Conservation (phyloP, 805 yeast species). For the Saccharomycopsis fermentans region DNA sequence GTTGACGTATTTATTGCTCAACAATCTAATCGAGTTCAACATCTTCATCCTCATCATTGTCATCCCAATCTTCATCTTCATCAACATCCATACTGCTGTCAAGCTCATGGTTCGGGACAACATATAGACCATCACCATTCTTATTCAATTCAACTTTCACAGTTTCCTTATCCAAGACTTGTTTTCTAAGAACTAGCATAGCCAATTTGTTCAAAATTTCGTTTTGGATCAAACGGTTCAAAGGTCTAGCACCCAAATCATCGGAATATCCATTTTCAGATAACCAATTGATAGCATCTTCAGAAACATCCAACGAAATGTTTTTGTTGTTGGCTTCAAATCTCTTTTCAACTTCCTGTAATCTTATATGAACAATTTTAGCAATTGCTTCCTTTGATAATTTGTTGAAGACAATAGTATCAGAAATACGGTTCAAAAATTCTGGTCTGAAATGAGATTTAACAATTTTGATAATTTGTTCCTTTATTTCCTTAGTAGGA, state of each 20-base stretch:
- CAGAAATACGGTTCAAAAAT: conserved; percentile 89
- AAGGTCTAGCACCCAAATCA: conserved; percentile 95
- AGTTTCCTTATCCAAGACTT: conserved; percentile 76
- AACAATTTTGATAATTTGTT: conserved; percentile 74
- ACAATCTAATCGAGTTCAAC: conserved; percentile 20
- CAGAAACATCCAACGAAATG: conserved; percentile 61
- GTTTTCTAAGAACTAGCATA: conserved; percentile 76
- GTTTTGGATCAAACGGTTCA: conserved; percentile 82
- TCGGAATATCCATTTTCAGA: conserved; percentile 82
- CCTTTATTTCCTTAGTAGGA: conserved; percentile 59
- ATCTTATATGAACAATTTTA: conserved; percentile 80
- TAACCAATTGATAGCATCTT: conserved; percentile 70
- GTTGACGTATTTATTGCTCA: neutral
- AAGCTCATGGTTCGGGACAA: conserved; percentile 75
- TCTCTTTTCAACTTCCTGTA: conserved; percentile 75
- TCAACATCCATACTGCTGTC: conserved; percentile 41
- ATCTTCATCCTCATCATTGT: conserved; percentile 50
- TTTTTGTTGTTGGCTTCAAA: conserved; percentile 78
- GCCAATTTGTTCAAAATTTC: conserved; percentile 86
- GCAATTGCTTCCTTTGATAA: conserved; percentile 84
- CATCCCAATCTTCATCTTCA: conserved; percentile 46
- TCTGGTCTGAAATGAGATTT: conserved; percentile 93
- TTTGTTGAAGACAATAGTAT: conserved; percentile 88
- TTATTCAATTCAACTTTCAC: conserved; percentile 51
- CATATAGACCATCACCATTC: conserved; percentile 58